phyloP scores from a whole-genome alignment of 2,329 filamentous ascomycete species.

The Colletotrichum simmondsii region DNA sequence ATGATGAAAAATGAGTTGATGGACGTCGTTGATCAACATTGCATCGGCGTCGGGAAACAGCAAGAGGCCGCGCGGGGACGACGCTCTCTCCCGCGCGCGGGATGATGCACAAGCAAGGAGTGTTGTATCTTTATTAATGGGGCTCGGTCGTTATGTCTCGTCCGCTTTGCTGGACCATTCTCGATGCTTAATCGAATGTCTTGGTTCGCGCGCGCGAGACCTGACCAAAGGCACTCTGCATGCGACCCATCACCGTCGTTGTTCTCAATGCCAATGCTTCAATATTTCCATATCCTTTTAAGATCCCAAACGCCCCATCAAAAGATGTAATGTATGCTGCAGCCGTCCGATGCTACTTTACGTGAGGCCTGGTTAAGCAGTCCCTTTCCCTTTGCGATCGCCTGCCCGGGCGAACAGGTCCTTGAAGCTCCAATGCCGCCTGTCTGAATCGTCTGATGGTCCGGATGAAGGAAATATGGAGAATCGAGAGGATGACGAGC shows the following conservation, averaged over 20 bases:
- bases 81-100: not conserved
- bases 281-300: not conserved
- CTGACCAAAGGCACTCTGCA: not conserved
- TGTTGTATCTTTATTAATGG: not conserved
- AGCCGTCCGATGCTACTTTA: not conserved
- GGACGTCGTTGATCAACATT: not conserved
- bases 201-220: not conserved
- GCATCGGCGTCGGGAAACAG: not conserved
- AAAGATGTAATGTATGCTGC: not conserved
- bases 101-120: not conserved
- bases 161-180: no score
- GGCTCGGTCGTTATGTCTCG: not conserved
- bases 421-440: constrained; percentile 21
- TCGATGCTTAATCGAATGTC: not conserved
- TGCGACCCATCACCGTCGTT: not conserved
- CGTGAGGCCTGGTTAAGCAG: not conserved
- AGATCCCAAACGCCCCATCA: not conserved
- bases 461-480: constrained; percentile 3
- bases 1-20: not conserved
- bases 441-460: constrained; percentile 12
- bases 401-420: constrained; percentile 21
- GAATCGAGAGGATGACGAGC: constrained; percentile 1
- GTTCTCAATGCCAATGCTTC: not conserved
- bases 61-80: not conserved
- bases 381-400: constrained; percentile 24